Evolutionary conservation across 2,329 filamentous ascomycete species (phyloP).

Genomic region (Penicillium paneum): DNA sequence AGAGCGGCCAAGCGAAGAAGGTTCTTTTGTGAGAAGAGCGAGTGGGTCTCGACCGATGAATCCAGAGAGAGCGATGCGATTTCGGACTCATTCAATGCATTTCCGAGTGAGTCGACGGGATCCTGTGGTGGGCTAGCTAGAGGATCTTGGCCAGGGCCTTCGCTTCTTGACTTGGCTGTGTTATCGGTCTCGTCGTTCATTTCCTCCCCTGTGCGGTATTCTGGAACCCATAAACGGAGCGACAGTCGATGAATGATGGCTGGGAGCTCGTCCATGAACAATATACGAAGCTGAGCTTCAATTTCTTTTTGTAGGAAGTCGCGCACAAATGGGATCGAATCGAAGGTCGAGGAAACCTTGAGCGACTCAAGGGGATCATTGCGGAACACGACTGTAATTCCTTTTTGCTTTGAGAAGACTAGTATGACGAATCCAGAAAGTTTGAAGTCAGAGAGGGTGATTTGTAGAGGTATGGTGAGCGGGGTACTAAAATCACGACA

Average conservation of each 20-base stretch:
- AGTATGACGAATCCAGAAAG: conserved; percentile 95
- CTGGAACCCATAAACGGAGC: conserved; percentile 82
- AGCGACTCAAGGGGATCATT: conserved; percentile 97
- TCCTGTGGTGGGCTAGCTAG: conserved; percentile 76
- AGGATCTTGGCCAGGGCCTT: conserved; percentile 71
- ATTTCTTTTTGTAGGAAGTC: conserved; percentile 97
- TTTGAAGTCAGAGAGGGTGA: conserved; percentile 92
- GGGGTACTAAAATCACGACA: conserved; percentile 55
- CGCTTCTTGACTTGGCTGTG: conserved; percentile 38
- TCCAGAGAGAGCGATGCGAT: conserved; percentile 77
- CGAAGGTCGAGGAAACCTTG: conserved; percentile 97
- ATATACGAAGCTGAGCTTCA: conserved; percentile 81
- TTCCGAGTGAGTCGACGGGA: conserved; percentile 76
- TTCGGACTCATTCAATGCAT: conserved; percentile 69
- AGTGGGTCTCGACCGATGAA: conserved; percentile 75
- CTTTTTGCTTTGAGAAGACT: conserved; percentile 96
- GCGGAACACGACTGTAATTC: conserved; percentile 91
- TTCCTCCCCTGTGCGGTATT: conserved; percentile 68
- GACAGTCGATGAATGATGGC: conserved; percentile 94
- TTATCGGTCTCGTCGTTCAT: conserved; percentile 54
- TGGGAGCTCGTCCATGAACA: conserved; percentile 97
- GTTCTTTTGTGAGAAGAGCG: conserved; percentile 94
- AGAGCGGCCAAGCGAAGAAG: conserved; percentile 76
- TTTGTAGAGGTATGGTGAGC: conserved; percentile 94
- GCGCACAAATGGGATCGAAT: conserved; percentile 96